Base-by-base conservation (phyloP, 2,329 filamentous ascomycete species). In the Aureobasidium sp. region DNA sequence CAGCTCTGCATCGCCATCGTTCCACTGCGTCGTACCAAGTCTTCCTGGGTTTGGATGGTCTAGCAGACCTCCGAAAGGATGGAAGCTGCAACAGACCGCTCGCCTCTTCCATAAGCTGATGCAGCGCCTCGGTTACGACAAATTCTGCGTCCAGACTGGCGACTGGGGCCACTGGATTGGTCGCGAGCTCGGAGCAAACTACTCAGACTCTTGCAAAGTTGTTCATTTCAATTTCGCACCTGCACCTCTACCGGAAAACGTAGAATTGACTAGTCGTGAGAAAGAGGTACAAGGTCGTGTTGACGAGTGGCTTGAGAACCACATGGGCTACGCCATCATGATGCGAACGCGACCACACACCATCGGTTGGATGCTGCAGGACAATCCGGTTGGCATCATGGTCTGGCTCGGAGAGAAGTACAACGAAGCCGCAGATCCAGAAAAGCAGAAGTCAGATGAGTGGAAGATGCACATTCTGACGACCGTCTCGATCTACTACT, bases 11-110 rank as follows among this genome's bases (percentile, higher is more conserved):
- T 65, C 68, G 16, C 69, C 68, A 3, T 78, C 82, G 0, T 90
- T 90, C 69, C 82, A 90, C 67, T 78, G 89, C 15, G 83, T 90
- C 0, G 86, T 86, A 0, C 88, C 88, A 0, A 88, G 84, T 9
- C 76, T 90, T 1, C 87, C 88, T 0, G 85, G 86, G 54, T 86
- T 81, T 67, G 80, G 85, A 70, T 85, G 88, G 77, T 83, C 76
- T 1, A 69, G 70, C 8, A 68, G 72, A 7, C 74, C 79, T 9
- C 72, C 72, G 1, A 59, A 68, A 1, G 73, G 72, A 5, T 81
- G 79, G 78, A 78, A 72, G 4, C 68, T 78, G 18, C 71, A 75
- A 33, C 77, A 82, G 62, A 79, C 75, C 1, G 76, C 79, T 9
- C 72, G 76, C 0, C 51, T 80, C 13, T 79, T 80, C 54, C 71